Conservation (phyloP, 2,329 filamentous ascomycete genomes). For the Setomelanomma holmii region DNA sequence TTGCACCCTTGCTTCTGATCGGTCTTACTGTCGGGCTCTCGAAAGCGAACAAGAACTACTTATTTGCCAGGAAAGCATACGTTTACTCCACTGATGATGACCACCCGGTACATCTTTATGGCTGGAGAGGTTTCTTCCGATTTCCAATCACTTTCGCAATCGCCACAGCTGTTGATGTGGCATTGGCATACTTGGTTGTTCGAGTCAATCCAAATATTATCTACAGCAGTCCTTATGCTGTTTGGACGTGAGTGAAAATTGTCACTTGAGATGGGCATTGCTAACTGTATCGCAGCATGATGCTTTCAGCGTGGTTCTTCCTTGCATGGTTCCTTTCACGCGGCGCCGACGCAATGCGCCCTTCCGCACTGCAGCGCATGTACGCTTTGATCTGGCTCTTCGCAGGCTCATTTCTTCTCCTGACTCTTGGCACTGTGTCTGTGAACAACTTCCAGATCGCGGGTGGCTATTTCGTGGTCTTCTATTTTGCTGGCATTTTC, state of each 20-base stretch:
- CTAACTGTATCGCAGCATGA: conserved; percentile 64
- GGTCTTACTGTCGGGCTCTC: conserved; percentile 72
- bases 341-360: conserved; percentile 78
- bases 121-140: conserved; percentile 82
- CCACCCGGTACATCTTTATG: conserved; percentile 70
- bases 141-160: conserved; percentile 78
- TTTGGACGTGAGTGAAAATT: conserved; percentile 71
- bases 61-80: conserved; percentile 73
- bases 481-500: conserved; percentile 79
- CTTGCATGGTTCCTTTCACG: conserved; percentile 83
- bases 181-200: conserved; percentile 74
- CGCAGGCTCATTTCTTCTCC: conserved; percentile 71
- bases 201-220: conserved; percentile 89
- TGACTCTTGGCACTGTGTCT: conserved; percentile 76
- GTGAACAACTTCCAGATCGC: conserved; percentile 76
- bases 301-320: conserved; percentile 80
- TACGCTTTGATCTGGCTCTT: conserved; percentile 89
- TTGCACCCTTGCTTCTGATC: conserved; percentile 76
- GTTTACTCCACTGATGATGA: conserved; percentile 66
- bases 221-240: conserved; percentile 86
- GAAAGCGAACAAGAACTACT: conserved; percentile 82
- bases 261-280: too few relatives aligned
- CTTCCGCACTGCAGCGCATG: conserved; percentile 83
- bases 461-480: conserved; percentile 80
- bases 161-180: conserved; percentile 72